Evolutionary conservation across 2,329 filamentous ascomycete genomes (phyloP).

Genomic region (Helicocarpus griseus): DNA sequence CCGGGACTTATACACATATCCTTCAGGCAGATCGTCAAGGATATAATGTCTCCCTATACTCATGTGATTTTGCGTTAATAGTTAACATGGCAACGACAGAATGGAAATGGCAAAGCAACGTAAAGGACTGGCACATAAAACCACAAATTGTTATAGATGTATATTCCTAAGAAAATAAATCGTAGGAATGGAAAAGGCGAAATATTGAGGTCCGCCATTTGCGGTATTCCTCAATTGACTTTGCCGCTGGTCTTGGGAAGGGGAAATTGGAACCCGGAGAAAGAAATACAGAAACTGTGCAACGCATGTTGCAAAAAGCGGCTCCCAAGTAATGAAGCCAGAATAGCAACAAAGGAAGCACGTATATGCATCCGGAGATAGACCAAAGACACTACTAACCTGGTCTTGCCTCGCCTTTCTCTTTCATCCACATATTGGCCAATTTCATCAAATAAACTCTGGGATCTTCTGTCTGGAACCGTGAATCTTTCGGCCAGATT

Average conservation of each 20-base stretch:
- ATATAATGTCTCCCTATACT: constrained; percentile 36
- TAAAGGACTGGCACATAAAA: neutral
- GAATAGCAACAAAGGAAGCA: constrained; percentile 2
- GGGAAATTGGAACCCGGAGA: no score
- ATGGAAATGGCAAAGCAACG: neutral
- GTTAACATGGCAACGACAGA: neutral
- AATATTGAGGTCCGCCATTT: no score
- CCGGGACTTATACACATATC: constrained; percentile 45
- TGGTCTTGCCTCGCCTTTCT: constrained; percentile 27
- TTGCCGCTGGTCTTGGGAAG: no score
- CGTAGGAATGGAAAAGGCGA: no score
- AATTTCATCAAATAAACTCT: constrained; percentile 39
- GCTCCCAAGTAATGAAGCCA: neutral
- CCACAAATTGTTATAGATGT: no score
- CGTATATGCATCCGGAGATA: constrained; percentile 2
- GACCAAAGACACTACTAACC: constrained; percentile 21
- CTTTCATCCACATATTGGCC: constrained; percentile 39
- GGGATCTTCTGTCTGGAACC: constrained; percentile 25
- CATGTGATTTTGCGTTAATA: neutral
- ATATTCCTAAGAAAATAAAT: no score
- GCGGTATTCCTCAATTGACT: no score
- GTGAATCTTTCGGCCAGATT: constrained; percentile 28
- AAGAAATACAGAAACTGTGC: neutral
- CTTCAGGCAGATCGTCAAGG: constrained; percentile 44
- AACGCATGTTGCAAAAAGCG: neutral